Percentiles rank a stretch among this genome's conserved stretches.
Conservation (phyloP, 1,139 yeast species). For the Yarrowia galli region DNA sequence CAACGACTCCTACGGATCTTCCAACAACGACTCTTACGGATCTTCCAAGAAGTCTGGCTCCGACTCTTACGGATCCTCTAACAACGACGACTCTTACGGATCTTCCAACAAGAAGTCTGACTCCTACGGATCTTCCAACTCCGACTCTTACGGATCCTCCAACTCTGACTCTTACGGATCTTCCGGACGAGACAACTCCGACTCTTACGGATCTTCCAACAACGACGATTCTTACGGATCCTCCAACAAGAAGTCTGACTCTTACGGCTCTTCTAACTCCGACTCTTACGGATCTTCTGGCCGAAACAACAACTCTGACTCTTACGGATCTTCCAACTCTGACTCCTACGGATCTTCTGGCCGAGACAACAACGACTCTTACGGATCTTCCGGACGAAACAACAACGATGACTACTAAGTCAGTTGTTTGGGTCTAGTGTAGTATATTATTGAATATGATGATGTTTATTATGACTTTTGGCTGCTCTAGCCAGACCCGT, state of each 20-base stretch:
- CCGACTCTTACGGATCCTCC: slow-evolving; percentile 46
- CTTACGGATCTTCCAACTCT: slow-evolving; percentile 39
- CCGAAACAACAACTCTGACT: slow-evolving; percentile 39
- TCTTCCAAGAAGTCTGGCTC: slow-evolving; percentile 39
- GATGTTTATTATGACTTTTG: not conserved
- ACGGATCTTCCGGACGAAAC: no score
- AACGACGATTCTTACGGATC: slow-evolving; percentile 43
- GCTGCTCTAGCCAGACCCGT: no score
- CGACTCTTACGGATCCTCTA: slow-evolving; percentile 40
- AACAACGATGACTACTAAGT: slow-evolving; percentile 41
- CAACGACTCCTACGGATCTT: slow-evolving; percentile 39
- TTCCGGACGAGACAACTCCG: slow-evolving; percentile 39
- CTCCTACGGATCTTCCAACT: slow-evolving; percentile 8
- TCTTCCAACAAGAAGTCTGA: slow-evolving; percentile 39
- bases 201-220: slow-evolving; percentile 40
- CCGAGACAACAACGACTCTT: slow-evolving; percentile 41
- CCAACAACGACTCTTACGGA: slow-evolving; percentile 40
- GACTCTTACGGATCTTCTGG: slow-evolving; percentile 41
- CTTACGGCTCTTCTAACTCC: slow-evolving; percentile 39
- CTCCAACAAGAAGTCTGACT: slow-evolving; percentile 37
- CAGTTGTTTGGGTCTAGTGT: not conserved
- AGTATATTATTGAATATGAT: slow-evolving; percentile 15
- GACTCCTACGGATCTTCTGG: slow-evolving; percentile 48
- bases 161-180: slow-evolving; percentile 42
- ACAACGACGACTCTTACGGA: slow-evolving; percentile 40